Base-by-base conservation (phyloP, 2,329 filamentous ascomycete genomes). In the Aspergillus udagawae region DNA sequence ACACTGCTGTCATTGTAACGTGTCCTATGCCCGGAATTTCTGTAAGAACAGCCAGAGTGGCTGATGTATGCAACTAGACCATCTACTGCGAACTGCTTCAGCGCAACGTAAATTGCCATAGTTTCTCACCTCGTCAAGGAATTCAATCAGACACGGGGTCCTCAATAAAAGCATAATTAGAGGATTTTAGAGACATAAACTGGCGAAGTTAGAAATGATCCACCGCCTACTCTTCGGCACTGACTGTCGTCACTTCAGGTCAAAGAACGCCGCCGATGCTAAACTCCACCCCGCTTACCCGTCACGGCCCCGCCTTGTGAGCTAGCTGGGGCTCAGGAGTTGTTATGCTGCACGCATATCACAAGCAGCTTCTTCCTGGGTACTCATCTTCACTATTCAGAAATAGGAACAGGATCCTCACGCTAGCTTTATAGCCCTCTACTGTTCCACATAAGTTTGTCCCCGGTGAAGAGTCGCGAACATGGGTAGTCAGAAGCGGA, bases 401-500 rank as follows among this genome's bases (percentile, higher is more conserved):
- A 38, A 7, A 3, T 1, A 38, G 32, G 14, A 12, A 38, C 14
- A 5, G 32, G 14, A 38, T 17, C 32, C 14, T 38, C 5, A 7
- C 32, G 32, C 32, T 14, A 17, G 5, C 32, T 17, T 38, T 17
- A 17, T 38, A 38, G 32, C 14, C 2, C 14, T 38, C 32, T 38
- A 17, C 6, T 17, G 32, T 60, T 25, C 25, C 25, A 25, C 23
- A 21, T 54, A 56, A 54, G 60, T 55, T 53, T 61, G 59, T 55
- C 49, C 60, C 42, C 35, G 14, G 25, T 47, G 20, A 59, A 54
- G 47, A 12, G n/a, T 53, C 21, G 60, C 44, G 27, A 64, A 35
- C 53, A 77, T 77, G 75, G 73, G 72, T 51, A 77, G 75, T 58
- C 74, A 78, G 59, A 80, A 79, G 64, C 73, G 77, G 48, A 78